Evolutionary conservation across 169 alveolate genomes (phyloP).

Genomic region (Cystoisospora suis): DNA sequence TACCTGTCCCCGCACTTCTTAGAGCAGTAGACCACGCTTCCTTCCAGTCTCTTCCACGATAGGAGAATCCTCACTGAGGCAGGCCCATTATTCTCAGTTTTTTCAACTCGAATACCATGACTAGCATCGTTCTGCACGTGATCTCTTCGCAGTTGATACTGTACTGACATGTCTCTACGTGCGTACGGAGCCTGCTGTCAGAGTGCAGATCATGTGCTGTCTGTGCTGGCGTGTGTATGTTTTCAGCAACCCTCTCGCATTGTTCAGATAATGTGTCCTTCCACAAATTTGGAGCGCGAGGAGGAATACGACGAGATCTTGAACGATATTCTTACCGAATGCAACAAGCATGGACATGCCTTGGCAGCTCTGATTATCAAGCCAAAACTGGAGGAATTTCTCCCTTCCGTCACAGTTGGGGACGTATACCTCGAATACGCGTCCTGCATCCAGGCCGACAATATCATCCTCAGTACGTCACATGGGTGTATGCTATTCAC

Average conservation of each 20-base stretch:
- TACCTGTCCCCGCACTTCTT: too few species aligned
- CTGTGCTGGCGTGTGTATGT: too few species aligned
- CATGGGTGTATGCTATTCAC: not conserved
- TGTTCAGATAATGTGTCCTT: slow-evolving; percentile 27
- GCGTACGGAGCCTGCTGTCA: too few species aligned
- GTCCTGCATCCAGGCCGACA: slow-evolving; percentile 50
- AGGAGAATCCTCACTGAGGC: too few species aligned
- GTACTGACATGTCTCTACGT: too few species aligned
- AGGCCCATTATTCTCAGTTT: too few species aligned
- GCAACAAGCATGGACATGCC: slow-evolving; percentile 36
- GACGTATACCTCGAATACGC: slow-evolving; percentile 55
- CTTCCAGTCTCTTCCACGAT: too few species aligned
- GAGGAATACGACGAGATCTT: slow-evolving; percentile 48
- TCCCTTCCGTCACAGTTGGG: slow-evolving; percentile 32
- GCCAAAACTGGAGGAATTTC: slow-evolving; percentile 3
- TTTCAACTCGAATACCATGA: too few species aligned
- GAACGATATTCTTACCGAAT: slow-evolving; percentile 27
- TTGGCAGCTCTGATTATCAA: slow-evolving; percentile 54
- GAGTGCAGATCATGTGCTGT: too few species aligned
- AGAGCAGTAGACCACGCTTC: too few species aligned
- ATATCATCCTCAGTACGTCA: slow-evolving; percentile 47
- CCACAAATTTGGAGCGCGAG: slow-evolving; percentile 23
- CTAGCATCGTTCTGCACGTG: too few species aligned
- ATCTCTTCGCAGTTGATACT: too few species aligned
- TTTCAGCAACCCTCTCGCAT: slow-evolving; percentile 53